phyloP scores from a whole-genome alignment of 805 yeast genomes.

The Tetrapisispora iriomotensis region DNA sequence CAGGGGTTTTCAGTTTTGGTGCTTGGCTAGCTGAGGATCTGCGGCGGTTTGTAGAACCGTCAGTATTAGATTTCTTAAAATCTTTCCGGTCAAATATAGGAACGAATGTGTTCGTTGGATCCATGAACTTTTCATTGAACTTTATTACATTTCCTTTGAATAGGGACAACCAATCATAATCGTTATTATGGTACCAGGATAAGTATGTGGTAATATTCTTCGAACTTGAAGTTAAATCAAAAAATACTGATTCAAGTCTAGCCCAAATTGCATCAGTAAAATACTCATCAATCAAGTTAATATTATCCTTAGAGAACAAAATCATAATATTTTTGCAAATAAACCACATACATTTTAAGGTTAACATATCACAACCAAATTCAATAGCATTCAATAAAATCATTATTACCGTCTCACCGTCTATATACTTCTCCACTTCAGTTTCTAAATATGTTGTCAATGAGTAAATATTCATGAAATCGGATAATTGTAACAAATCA shows the following conservation, averaged over 20 bases:
- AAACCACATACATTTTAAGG: conserved; percentile 56
- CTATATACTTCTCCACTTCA: conserved; percentile 45
- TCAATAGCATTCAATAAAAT: conserved; percentile 46
- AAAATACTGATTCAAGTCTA: conserved; percentile 12
- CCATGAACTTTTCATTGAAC: conserved; percentile 36
- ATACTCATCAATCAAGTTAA: conserved; percentile 26
- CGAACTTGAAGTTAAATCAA: conserved; percentile 1
- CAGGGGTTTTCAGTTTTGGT: not conserved
- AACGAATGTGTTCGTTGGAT: conserved; percentile 26
- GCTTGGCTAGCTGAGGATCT: not conserved
- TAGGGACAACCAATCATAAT: conserved; percentile 23
- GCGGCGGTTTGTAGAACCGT: conserved; percentile 4
- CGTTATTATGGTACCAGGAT: conserved; percentile 27
- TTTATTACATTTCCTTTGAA: conserved; percentile 30
- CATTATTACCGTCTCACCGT: conserved; percentile 48
- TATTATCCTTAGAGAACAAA: conserved; percentile 42
- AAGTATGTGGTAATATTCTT: not conserved
- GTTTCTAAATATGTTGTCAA: conserved; percentile 55
- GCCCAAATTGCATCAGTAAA: conserved; percentile 18
- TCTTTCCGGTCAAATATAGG: conserved; percentile 14
- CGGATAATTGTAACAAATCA: conserved; percentile 51
- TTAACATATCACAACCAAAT: conserved; percentile 44
- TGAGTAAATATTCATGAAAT: conserved; percentile 50
- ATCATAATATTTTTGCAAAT: conserved; percentile 56
- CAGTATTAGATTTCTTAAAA: not conserved